Evolutionary conservation across 257 asterid genomes (phyloP).

Genomic region (Fraxinus anomala): DNA sequence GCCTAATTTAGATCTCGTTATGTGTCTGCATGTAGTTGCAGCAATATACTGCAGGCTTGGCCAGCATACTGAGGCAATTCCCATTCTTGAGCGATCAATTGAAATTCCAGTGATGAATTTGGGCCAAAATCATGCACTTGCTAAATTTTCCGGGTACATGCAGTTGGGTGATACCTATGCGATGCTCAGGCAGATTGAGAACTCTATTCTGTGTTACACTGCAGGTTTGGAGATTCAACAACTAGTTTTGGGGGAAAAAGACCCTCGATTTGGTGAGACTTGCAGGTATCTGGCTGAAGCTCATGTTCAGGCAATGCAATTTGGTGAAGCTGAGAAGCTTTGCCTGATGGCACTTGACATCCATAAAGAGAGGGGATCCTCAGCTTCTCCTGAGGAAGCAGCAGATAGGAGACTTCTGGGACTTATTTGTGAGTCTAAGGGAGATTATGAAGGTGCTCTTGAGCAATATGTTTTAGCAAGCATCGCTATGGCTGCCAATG

Average conservation of each 20-base stretch:
- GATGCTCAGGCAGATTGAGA: conserved; percentile 78
- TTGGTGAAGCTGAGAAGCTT: conserved; percentile 83
- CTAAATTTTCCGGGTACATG: conserved; percentile 95
- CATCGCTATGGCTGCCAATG: conserved; percentile 73
- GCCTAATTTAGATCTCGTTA: conserved; percentile 64
- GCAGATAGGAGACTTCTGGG: conserved; percentile 88
- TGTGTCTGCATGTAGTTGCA: conserved; percentile 85
- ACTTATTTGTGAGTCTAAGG: conserved; percentile 79
- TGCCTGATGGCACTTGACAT: conserved; percentile 71
- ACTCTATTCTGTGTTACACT: conserved; percentile 63
- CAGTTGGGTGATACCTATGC: conserved; percentile 94
- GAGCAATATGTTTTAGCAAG: conserved; percentile 91
- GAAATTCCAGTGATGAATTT: conserved; percentile 72
- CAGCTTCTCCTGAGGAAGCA: conserved; percentile 73
- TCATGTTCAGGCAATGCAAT: conserved; percentile 84
- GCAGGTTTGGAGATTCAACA: conserved; percentile 90
- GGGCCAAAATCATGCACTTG: conserved; percentile 85
- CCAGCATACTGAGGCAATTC: conserved; percentile 61
- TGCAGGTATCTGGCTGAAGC: conserved; percentile 96
- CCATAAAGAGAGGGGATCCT: conserved; percentile 48
- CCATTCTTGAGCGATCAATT: conserved; percentile 73
- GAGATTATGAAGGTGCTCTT: conserved; percentile 75
- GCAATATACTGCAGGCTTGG: conserved; percentile 71
- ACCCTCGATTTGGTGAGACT: conserved; percentile 76
- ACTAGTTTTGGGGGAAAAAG: conserved; percentile 76